Base-by-base conservation (phyloP, 768 basidiomycete genomes). In the Tricholoma flavovirens region DNA sequence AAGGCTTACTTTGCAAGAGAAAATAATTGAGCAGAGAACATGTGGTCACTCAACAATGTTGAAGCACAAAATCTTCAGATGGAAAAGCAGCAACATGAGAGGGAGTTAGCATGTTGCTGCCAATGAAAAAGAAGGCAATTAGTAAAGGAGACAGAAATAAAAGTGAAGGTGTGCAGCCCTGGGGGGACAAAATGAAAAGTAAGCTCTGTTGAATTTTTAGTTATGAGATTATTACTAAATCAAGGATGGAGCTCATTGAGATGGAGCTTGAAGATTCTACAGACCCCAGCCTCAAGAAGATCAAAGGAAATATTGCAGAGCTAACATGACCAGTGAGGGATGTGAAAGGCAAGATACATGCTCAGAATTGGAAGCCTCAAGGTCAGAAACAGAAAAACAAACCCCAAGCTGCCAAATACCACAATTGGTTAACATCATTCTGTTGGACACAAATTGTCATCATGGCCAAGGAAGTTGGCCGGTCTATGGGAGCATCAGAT, bases 101-200 rank as follows among this genome's bases (percentile, higher is more conserved):
- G 45, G 45, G 22, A 46, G 45, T 46, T 46, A 46, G 45, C 22
- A 12, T 15, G 12, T 46, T 7, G 11, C 45, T 14, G 24, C 43
- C 24, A 46, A 46, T 11, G 26, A 46, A 46, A 46, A 46, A 46
- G 45, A 46, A 46, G 45, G 45, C 45, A 46, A 46, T 46, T 46
- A 46, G 3, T 45, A 45, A 24, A 46, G 22, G 45, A 46, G 45
- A 46, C 22, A 46, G 50, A 51, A 24, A 36, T 51, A 51, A 51
- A 51, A 51, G 32, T 9, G 5, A 15, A 38, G 51, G 14, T 51
- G 38, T 19, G 2, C 33, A 51, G 51, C 38, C 51, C 33, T 51
- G 51, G 32, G 21, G 51, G 51, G 35, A 51, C 51, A 51, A 51
- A 51, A 51, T 11, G 9, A 51, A 35, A 51, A 36, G 51, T 51